Base-by-base conservation (phyloP, 768 basidiomycete genomes). In the Suillus lakei region DNA sequence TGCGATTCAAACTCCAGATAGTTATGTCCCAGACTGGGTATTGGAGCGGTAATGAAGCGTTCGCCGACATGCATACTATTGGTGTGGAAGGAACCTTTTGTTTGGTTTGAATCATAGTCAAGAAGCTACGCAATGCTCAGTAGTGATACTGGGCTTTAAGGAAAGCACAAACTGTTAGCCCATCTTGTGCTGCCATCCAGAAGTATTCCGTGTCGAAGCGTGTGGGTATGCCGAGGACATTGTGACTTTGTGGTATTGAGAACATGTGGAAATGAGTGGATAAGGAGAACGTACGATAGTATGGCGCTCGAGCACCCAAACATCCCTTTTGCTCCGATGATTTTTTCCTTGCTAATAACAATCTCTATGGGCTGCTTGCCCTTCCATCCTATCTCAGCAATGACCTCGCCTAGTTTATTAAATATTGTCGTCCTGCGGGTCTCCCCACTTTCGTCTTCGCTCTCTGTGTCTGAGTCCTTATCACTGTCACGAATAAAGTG, bases 161-260 rank as follows among this genome's bases (percentile, higher is more conserved):
- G 60, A 44, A 56, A 46, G 59, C n/a, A 72, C 83, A 50, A 72
- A 88, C 86, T 26, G 79, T 82, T 12, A 89, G 76, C 30, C 84
- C 83, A 62, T 85, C 78, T 0, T 83, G 75, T n/a, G 84, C 85
- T 15, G 86, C 87, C 51, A 81, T 81, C 88, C 88, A 89, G 43
- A 87, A 77, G 65, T 82, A 86, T 68, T 87, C 84, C 2, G 86
- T 82, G 66, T 88, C 85, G 66, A 88, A 88, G n/a, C 87, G 84
- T 9, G 86, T 86, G 23, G 86, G 86, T 56, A 89, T 80, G 26
- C 82, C 81, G n/a, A 89, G 83, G 34, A 84, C 76, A 69, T 88
- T 87, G n/a, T 82, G 83, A 73, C 87, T 88, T 67, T 18, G 60
- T 39, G 34, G 34, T 38, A 48, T 61, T 48, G n/a, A 15, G 44